Evolutionary conservation across 805 yeast genomes (phyloP).

Genomic region (Saccharomycopsis javanensis): DNA sequence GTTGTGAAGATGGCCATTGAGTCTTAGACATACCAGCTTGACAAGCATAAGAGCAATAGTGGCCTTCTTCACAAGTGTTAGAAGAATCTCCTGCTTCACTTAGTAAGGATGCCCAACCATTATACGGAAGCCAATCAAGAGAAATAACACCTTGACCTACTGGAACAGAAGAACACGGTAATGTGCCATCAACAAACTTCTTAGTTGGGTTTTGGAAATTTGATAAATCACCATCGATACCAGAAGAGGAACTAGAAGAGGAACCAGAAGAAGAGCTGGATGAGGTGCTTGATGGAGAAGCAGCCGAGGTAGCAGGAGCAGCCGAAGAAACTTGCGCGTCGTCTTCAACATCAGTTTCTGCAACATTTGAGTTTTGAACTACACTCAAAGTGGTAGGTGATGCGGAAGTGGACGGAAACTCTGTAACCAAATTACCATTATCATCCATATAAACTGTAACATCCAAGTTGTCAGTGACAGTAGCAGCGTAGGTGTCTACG

Average conservation of each 20-base stretch:
- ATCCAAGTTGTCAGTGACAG: background rate
- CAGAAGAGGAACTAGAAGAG: conserved; percentile 26
- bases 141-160: conserved; percentile 61
- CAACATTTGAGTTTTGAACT: background rate
- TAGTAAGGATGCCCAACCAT: conserved; percentile 39
- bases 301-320: background rate
- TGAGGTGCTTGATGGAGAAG: conserved; percentile 8
- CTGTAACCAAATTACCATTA: background rate
- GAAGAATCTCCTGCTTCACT: conserved; percentile 50
- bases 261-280: conserved; percentile 19
- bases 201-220: conserved; percentile 39
- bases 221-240: conserved; percentile 43
- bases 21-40: conserved; percentile 76
- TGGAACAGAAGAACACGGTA: conserved; percentile 61
- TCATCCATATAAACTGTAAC: conserved; percentile 1
- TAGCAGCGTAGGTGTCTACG: background rate
- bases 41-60: conserved; percentile 70
- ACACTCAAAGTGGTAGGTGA: background rate
- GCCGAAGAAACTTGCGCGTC: background rate
- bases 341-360: background rate
- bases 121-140: conserved; percentile 44
- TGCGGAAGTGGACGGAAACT: background rate
- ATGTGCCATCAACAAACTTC: conserved; percentile 59
- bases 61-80: conserved; percentile 52
- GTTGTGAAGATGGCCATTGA: conserved; percentile 67